Evolutionary conservation across 352 stramenopile species (phyloP).

Genomic region (Achlya hypogyna): DNA sequence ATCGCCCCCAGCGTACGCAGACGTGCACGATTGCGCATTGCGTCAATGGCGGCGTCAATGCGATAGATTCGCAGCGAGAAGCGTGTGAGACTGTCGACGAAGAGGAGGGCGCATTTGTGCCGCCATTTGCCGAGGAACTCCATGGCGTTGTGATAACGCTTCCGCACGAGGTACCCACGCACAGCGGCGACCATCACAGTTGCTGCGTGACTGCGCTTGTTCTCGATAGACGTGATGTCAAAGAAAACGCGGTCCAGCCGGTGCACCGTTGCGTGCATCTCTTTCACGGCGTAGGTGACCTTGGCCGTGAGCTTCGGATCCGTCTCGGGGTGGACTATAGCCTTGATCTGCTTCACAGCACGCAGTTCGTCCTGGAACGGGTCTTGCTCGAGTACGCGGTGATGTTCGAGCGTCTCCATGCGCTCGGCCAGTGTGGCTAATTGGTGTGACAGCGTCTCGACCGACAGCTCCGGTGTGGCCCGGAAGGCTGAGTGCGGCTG

Average conservation of each 20-base stretch:
- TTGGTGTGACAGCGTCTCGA: background rate
- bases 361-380: background rate
- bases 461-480: background rate
- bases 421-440: background rate
- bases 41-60: slow-evolving; percentile 37
- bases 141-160: slow-evolving; percentile 35
- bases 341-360: background rate
- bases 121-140: slow-evolving; percentile 44
- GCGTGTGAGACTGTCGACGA: slow-evolving; percentile 42
- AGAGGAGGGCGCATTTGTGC: slow-evolving; percentile 30
- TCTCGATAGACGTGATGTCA: slow-evolving; percentile 60
- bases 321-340: background rate
- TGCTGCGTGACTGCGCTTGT: slow-evolving; percentile 56
- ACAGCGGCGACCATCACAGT: slow-evolving; percentile 52
- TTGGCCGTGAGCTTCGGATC: slow-evolving; percentile 34
- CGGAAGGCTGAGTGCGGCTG: background rate
- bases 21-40: slow-evolving; percentile 35
- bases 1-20: slow-evolving; percentile 34
- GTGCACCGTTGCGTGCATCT: slow-evolving; percentile 51
- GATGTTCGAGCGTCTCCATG: background rate
- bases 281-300: slow-evolving; percentile 46
- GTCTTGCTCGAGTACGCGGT: background rate
- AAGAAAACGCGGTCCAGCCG: slow-evolving; percentile 68
- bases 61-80: slow-evolving; percentile 62
- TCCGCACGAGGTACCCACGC: slow-evolving; percentile 40